Base-by-base conservation (phyloP, 2,329 filamentous ascomycete species). In the Pseudocercospora musae region DNA sequence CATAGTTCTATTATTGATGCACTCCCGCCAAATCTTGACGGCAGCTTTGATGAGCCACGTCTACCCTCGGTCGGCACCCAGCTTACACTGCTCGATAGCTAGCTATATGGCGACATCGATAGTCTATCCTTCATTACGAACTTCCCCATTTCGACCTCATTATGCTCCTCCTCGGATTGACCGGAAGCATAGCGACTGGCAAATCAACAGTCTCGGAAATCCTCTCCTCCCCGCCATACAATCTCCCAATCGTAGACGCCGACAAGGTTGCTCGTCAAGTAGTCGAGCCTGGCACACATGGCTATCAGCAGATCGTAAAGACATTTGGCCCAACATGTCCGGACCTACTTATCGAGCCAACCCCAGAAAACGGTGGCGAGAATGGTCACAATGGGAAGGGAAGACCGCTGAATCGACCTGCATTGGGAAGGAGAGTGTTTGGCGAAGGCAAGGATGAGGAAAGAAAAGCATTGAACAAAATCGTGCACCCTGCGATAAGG, bases 141-240 rank as follows among this genome's bases (percentile, higher is more conserved):
- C 10, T 5, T 15, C 33, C 7, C 13, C 15, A 2, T 5, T 8
- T 40, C 37, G 37, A n/a, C 37, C 2, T n/a, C 15, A 66, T n/a
- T 8, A 98, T 98, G 95, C 86, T 98, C 54, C 87, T 99, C 72
- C 92, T 99, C 71, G 95, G 95, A 61, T 87, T 99, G 25, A 99
- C 95, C 8, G 95, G 95, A 75, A 96, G 93, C 64, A 98, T 99
- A 74, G 95, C 95, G 64, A 99, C 95, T 5, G 95, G 95, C 76
- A 99, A 99, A 85, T 96, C 94, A 50, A 99, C 94, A 68, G 92
- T 97, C 59, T 96, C 95, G 27, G 82, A 84, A 42, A 84, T 96
- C 70, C 90, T 99, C 71, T 87, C 89, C 56, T 83, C 86, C 4
- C 82, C 90, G 4, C 95, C 94, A 0, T 90, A 97, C 81, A 89